Base-by-base conservation (phyloP, 345 rosid species). In the Syzygium oleosum region DNA sequence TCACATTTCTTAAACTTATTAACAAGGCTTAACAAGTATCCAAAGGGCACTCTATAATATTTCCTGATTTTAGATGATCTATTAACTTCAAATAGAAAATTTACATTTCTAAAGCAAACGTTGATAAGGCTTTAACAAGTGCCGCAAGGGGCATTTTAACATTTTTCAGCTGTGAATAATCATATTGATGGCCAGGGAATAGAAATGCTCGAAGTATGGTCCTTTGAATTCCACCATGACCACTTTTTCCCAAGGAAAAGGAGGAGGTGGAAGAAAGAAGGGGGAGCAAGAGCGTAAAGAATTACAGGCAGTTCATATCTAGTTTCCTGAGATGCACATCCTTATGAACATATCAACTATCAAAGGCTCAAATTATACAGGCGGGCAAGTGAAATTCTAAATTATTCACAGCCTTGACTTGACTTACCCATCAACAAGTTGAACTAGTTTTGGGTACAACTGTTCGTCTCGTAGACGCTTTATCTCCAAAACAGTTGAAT, bases 401-500 rank as follows among this genome's bases (percentile, higher is more conserved):
- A 68, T 68, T 68, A 68, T 9, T 68, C 80, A 68, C 46, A 34
- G 46, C 49, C 83, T 73, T 19, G 83, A 73, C 49, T 73, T 38
- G 83, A 93, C 99, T 92, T 96, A 98, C 99, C 93, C 97, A 29
- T 94, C 93, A 11, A 97, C 98, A 86, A 98, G 98, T 88, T 94
- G 91, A 85, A 95, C 92, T 29, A 98, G 99, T 92, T 94, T 97
- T 52, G 96, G 91, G 90, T 96, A 96, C 84, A 98, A 90, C 87
- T 93, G 99, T 87, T 97, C 95, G 84, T 98, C 99, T 29, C 99
- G 96, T 68, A 98, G 92, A 22, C 97, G 96, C 86, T 96, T 97
- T 93, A 98, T 96, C 93, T 98, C 99, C 51, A 91, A 88, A 87
- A 97, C 99, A 54, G 99, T 98, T 78, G 99, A 96, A 90, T 98